Conservation (phyloP, 768 basidiomycete species). For the Antrodiella citrinella region DNA sequence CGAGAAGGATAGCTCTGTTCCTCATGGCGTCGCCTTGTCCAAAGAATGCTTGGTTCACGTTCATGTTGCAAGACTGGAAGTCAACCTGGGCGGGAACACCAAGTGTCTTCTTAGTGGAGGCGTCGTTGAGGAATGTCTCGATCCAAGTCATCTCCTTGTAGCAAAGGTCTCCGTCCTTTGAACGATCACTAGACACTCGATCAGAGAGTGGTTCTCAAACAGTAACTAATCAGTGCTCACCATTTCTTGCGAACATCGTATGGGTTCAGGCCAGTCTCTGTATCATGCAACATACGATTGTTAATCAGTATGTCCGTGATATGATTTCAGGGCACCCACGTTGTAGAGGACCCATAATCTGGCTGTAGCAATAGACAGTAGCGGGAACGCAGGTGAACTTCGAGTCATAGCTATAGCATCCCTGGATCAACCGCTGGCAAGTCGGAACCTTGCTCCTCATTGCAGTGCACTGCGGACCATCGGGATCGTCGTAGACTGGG, state of each 20-base stretch:
- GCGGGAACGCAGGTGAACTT: slow-evolving; percentile 50
- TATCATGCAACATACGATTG: neutral
- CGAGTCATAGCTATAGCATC: slow-evolving; percentile 39
- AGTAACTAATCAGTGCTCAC: neutral
- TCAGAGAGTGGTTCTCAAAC: neutral
- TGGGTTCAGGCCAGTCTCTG: slow-evolving; percentile 43
- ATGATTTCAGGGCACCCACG: slow-evolving; percentile 36
- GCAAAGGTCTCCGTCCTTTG: slow-evolving; percentile 65
- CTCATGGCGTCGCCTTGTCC: slow-evolving; percentile 83
- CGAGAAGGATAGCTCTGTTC: slow-evolving; percentile 71
- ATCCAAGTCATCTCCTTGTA: slow-evolving; percentile 81
- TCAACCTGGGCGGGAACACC: slow-evolving; percentile 54
- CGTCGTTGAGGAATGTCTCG: slow-evolving; percentile 80
- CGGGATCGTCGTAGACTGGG: slow-evolving; percentile 60
- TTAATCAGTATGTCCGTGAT: neutral
- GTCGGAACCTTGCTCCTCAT: slow-evolving; percentile 39
- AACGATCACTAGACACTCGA: slow-evolving; percentile 32
- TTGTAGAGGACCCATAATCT: slow-evolving; percentile 63
- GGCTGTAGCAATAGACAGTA: slow-evolving; percentile 68
- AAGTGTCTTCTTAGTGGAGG: slow-evolving; percentile 67
- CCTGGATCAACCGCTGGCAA: slow-evolving; percentile 43
- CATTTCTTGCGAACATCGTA: slow-evolving; percentile 82
- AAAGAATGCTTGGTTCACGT: slow-evolving; percentile 75
- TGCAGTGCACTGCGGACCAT: slow-evolving; percentile 37
- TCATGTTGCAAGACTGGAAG: slow-evolving; percentile 70